phyloP scores from a whole-genome alignment of 2,329 filamentous ascomycete species.

The Claviceps citrina region DNA sequence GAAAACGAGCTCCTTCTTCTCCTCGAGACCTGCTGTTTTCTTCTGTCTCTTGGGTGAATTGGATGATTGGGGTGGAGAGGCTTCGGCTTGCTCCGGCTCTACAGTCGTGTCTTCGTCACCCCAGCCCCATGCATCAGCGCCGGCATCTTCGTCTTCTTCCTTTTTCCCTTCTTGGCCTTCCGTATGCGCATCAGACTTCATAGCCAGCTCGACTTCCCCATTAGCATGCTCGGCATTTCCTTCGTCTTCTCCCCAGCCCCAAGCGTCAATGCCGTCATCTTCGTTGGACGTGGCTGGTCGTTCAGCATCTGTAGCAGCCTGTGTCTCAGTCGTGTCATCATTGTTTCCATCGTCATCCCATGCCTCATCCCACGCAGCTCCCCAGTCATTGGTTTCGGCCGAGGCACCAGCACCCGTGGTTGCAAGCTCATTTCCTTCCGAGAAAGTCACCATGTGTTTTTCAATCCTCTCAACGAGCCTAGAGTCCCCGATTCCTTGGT shows the following conservation, averaged over 20 bases:
- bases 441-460: constrained; percentile 58
- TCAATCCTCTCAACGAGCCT: constrained; percentile 71
- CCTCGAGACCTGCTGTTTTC: constrained; percentile 14
- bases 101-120: constrained; percentile 45
- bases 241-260: constrained; percentile 67
- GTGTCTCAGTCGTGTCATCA: constrained; percentile 12
- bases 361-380: constrained; percentile 58
- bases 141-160: constrained; percentile 25
- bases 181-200: not conserved
- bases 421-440: constrained; percentile 49
- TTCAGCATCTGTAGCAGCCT: constrained; percentile 4
- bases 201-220: constrained; percentile 3
- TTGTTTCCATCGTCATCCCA: constrained; percentile 59
- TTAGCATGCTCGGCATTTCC: constrained; percentile 13
- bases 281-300: constrained; percentile 11
- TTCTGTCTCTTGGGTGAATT: constrained; percentile 8
- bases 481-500: constrained; percentile 48
- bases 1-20: constrained; percentile 54
- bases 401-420: constrained; percentile 33
- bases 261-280: constrained; percentile 47
- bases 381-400: constrained; percentile 48
- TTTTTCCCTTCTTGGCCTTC: constrained; percentile 5
- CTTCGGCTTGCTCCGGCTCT: constrained; percentile 10
- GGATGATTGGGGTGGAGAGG: no score
- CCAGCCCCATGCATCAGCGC: constrained; percentile 69